Conservation (phyloP, 2,329 filamentous ascomycete species). For the Talaromyces sp. region DNA sequence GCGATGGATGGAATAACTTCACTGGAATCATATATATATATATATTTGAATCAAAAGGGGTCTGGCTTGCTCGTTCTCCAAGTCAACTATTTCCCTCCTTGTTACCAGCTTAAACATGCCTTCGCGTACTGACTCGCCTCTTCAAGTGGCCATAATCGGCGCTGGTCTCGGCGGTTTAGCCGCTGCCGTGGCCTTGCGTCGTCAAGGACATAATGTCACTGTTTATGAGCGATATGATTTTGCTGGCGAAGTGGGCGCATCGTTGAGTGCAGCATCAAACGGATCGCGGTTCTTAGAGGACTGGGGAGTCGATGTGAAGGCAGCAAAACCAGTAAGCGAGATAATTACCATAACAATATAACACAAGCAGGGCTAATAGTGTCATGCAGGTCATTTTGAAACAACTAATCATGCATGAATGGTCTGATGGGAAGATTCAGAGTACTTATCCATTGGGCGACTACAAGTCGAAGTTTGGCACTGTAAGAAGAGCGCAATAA, state of each 20-base stretch:
- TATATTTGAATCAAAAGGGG: slow-evolving; percentile 9
- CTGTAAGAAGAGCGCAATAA: slow-evolving; percentile 3
- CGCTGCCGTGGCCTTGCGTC: slow-evolving; percentile 24
- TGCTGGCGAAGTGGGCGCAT: slow-evolving; percentile 26
- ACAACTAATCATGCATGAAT: slow-evolving; percentile 36
- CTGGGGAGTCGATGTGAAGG: slow-evolving; percentile 27
- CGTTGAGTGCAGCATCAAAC: slow-evolving; percentile 25
- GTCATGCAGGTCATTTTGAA: slow-evolving; percentile 26
- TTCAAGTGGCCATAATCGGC: slow-evolving; percentile 29
- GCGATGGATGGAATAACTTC: slow-evolving; percentile 4
- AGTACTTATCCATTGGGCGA: slow-evolving; percentile 30
- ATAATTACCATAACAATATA: background rate
- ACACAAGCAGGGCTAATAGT: background rate
- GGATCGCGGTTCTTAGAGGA: slow-evolving; percentile 24
- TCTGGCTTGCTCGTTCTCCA: background rate
- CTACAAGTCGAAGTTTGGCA: slow-evolving; percentile 30
- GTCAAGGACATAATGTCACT: slow-evolving; percentile 23
- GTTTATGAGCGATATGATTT: slow-evolving; percentile 30
- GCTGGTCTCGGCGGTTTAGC: slow-evolving; percentile 27
- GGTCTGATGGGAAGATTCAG: slow-evolving; percentile 27
- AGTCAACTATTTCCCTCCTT: background rate
- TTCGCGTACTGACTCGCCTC: slow-evolving; percentile 25
- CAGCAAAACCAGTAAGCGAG: slow-evolving; percentile 21
- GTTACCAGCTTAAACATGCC: slow-evolving; percentile 15
- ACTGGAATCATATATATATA: slow-evolving; percentile 4